phyloP scores from a whole-genome alignment of 768 basidiomycete species.

The Coprinopsis cinerea region DNA sequence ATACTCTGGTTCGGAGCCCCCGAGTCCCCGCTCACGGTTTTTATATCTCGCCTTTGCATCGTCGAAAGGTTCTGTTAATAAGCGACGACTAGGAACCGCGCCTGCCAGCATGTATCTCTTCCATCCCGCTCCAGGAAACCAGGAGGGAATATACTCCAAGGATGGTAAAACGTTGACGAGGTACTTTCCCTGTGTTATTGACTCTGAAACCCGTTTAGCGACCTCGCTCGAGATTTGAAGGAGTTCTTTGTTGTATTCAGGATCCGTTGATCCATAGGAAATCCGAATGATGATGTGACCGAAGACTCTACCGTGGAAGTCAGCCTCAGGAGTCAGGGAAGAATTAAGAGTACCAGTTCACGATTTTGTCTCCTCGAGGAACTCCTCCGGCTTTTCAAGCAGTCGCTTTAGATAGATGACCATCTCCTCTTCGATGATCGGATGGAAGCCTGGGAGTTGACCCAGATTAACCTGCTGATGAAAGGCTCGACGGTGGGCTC shows the following conservation, averaged over 20 bases:
- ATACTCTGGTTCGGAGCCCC: neutral
- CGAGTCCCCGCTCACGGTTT: neutral
- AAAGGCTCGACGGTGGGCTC: constrained; percentile 21
- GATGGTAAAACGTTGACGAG: constrained; percentile 13
- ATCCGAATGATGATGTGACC: constrained; percentile 17
- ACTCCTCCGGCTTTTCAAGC: constrained; percentile 17
- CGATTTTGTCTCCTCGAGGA: constrained; percentile 19
- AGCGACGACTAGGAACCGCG: neutral
- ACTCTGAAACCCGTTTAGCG: constrained; percentile 17
- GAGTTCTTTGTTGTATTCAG: constrained; percentile 27
- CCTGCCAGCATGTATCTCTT: constrained; percentile 14
- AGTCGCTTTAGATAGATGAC: constrained; percentile 17
- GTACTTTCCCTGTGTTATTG: constrained; percentile 18
- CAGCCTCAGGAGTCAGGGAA: neutral
- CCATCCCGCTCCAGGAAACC: constrained; percentile 33
- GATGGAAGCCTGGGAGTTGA: constrained; percentile 18
- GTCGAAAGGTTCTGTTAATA: constrained; percentile 2
- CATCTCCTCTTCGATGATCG: constrained; percentile 20
- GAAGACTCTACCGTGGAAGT: neutral
- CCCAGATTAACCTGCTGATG: constrained; percentile 20
- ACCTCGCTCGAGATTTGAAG: constrained; percentile 27
- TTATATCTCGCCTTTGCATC: constrained; percentile 1
- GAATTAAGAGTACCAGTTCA: neutral
- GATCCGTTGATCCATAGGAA: constrained; percentile 25
- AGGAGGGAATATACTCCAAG: constrained; percentile 27